Base-by-base conservation (phyloP, 345 rosid species). In the Brassica incana region DNA sequence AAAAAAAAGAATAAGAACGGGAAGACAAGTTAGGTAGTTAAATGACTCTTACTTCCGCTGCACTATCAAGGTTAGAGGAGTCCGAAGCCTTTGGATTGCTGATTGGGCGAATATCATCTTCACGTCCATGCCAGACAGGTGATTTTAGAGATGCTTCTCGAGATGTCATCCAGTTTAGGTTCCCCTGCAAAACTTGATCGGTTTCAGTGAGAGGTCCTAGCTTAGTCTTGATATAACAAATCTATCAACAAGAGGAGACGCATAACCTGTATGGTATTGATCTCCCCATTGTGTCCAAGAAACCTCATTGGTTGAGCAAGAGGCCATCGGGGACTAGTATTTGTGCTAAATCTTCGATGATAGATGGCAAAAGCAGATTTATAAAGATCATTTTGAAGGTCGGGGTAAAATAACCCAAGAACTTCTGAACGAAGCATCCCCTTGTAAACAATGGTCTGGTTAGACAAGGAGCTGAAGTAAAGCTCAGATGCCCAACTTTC, bases 281-380 rank as follows among this genome's bases (percentile, higher is more conserved):
- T 95, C 85, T 95, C 99, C 80, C 99, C 99, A 85, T 95, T 95
- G 82, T 95, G 99, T 86, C 99, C 99, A 80, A 95, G 98, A 84
- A 95, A 93, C 83, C 99, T 90, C 98, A 95, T 95, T 29, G 99
- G 99, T 77, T 95, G 99, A 80, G 99, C 99, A 78, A 95, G 93
- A 72, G 96, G 98, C 99, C 99, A 95, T 73, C 95, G 90, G 61
- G 99, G 99, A 83, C 95, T 95, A 65, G 99, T 95, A 84, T 95
- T 95, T 80, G 99, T 95, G 85, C 99, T 95, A 82, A 84, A 95
- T 85, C 98, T 89, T 72, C 98, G 87, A 80, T 95, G 99, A 85
- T 95, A 95, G 79, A 95, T 95, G 78, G 99, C 98, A 70, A 95
- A 91, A 25, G 99, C 88, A 61, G 99, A 87, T 83, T 81, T 85